Evolutionary conservation across 2,329 filamentous ascomycete species (phyloP), one percentile per base, ranked within the genome.

Genomic region (Domatiomyces catenatus): DNA sequence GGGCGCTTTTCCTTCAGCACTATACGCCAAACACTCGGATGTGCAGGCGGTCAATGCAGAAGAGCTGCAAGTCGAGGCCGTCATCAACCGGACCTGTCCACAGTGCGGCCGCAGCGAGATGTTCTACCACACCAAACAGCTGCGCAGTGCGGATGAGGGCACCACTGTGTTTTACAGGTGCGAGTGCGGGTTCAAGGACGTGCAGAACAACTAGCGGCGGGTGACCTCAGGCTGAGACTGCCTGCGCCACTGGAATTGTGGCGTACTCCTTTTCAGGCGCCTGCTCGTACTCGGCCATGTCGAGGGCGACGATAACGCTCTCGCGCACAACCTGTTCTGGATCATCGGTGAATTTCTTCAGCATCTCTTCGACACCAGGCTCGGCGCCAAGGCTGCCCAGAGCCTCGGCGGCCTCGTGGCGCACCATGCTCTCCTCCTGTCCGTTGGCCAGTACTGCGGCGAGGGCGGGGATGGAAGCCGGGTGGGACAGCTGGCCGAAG

Each of bases 221-320:
- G 22, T 24, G 22, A 24, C 6, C 3, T 36, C 20, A 26, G n/a
- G 10, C 32, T 43, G 55, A 55, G 42, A 52, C 42, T 18, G 50
- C 48, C 47, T 50, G 59, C 43, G 61, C 60, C 47, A 84, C 78
- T 2, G 89, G 90, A 58, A 96, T 83, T 62, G 94, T 76, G 46
- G 92, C 92, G 72, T 98, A 98, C 65, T 98, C 89, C 28, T 80
- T 72, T 68, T 94, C 80, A 43, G 86, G 85, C 59, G 81, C 85
- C 72, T 85, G 87, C 74, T 98, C 92, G 63, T 87, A 95, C 64
- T 95, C 90, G 8, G 89, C 92, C 87, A 98, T 98, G 67, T 98
- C 92, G 58, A 98, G 74, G 44, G 92, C 92, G 50, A 98, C 92
- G 60, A 95, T 80, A 42, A 94, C 82, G 67, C 90, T 96, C 64